Evolutionary conservation across 306 rosid genomes (phyloP).

Genomic region (Cucurbita maxima): DNA sequence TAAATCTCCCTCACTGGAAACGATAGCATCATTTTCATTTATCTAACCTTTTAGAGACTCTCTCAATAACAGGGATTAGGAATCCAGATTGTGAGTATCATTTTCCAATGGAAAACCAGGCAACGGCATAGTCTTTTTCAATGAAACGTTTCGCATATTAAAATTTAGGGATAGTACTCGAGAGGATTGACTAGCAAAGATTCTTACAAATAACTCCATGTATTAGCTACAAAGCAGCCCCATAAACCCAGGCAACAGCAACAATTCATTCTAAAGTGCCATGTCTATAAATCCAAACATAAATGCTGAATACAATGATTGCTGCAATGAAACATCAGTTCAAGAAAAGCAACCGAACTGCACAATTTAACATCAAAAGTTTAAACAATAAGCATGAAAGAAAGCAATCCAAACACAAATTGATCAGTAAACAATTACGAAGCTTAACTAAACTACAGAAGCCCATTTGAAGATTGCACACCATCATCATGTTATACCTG

Average conservation of each 20-base stretch:
- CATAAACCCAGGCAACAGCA: not conserved
- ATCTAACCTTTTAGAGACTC: not conserved
- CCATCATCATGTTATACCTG: conserved; percentile 35
- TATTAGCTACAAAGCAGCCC: not conserved
- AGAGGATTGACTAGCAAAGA: not conserved
- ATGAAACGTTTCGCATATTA: too few species aligned
- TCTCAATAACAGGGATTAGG: not conserved
- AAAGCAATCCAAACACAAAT: not conserved
- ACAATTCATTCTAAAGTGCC: not conserved
- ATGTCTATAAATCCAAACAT: not conserved
- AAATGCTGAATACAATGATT: not conserved
- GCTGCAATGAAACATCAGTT: not conserved
- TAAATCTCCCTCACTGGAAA: not conserved
- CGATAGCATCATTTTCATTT: not conserved
- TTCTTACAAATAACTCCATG: not conserved
- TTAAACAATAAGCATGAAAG: not conserved
- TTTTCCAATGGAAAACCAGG: not conserved
- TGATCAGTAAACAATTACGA: not conserved
- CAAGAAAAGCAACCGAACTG: not conserved
- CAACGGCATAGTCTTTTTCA: too few species aligned
- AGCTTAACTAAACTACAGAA: not conserved
- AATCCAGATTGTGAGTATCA: not conserved
- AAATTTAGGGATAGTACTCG: not conserved
- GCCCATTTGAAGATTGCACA: not conserved
- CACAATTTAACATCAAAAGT: not conserved